phyloP scores from a whole-genome alignment of 495 filamentous ascomycete species.

The Pseudomonodictys pantanalensis region DNA sequence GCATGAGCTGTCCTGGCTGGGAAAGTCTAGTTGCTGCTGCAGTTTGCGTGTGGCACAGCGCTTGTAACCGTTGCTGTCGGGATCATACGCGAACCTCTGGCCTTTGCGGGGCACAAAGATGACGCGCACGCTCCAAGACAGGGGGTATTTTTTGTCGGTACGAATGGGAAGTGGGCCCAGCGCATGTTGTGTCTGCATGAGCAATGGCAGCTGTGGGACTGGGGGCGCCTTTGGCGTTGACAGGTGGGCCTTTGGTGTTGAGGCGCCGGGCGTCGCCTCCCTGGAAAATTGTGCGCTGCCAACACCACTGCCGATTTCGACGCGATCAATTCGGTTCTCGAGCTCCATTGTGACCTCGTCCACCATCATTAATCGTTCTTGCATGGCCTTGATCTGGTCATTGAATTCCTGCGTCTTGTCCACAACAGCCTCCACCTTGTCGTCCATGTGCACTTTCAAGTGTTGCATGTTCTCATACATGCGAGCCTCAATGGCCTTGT shows the following conservation, averaged over 20 bases:
- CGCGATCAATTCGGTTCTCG: constrained; percentile 33
- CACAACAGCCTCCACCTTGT: constrained; percentile 36
- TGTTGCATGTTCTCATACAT: constrained; percentile 33
- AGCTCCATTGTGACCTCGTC: constrained; percentile 36
- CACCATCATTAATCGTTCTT: constrained; percentile 29
- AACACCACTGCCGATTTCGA: constrained; percentile 21
- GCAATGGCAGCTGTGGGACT: constrained; percentile 19
- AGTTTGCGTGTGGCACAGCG: constrained; percentile 36
- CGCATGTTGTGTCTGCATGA: constrained; percentile 17
- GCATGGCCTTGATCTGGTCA: constrained; percentile 31
- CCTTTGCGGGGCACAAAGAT: constrained; percentile 34
- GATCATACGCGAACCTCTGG: constrained; percentile 32
- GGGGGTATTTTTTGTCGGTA: constrained; percentile 32
- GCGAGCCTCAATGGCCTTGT: constrained; percentile 22
- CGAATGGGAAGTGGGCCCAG: constrained; percentile 31
- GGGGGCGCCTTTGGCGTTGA: constrained; percentile 20
- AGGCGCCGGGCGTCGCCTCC: constrained; percentile 22
- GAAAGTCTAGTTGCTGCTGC: constrained; percentile 31
- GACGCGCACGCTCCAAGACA: constrained; percentile 31
- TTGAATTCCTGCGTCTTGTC: constrained; percentile 34
- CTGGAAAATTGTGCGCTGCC: constrained; percentile 15
- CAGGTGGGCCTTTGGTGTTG: constrained; percentile 18
- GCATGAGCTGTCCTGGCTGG: constrained; percentile 28
- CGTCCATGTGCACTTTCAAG: constrained; percentile 35
- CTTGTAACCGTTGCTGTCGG: constrained; percentile 31